Conservation (phyloP, 257 asterid genomes). For the Ballota nigra region DNA sequence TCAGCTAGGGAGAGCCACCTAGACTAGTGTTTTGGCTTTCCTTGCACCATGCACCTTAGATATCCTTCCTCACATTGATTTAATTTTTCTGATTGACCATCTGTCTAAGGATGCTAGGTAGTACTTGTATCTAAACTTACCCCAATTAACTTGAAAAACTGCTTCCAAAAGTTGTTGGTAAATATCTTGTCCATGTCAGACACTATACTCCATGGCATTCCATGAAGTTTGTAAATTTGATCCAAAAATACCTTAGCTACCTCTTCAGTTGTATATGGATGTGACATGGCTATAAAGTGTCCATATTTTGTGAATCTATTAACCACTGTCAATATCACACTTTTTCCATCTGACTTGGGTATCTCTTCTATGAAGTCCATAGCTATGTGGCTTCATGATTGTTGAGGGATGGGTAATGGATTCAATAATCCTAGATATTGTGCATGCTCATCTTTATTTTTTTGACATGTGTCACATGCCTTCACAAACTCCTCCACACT, state of each 20-base stretch:
- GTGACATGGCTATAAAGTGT: too few species aligned
- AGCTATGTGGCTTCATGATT: background rate
- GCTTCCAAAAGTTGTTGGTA: background rate
- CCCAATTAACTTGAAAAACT: background rate
- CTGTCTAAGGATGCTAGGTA: too few species aligned
- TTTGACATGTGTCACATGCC: background rate
- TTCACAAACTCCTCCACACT: background rate
- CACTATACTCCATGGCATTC: background rate
- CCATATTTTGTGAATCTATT: background rate
- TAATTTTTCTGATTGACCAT: too few species aligned
- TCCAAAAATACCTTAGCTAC: too few species aligned
- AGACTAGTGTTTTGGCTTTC: too few species aligned
- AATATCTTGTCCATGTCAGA: background rate
- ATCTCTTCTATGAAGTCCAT: background rate
- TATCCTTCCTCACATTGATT: too few species aligned
- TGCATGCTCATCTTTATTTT: background rate
- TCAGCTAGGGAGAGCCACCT: too few species aligned
- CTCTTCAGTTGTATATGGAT: too few species aligned
- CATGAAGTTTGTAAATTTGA: background rate
- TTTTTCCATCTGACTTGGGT: background rate
- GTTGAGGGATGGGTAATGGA: too few species aligned
- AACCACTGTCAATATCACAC: background rate
- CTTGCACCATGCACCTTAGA: too few species aligned
- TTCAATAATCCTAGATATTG: too few species aligned
- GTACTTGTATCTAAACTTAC: too few species aligned